phyloP scores from a whole-genome alignment of 1,284 basidiomycete species.

The Megacollybia platyphylla region DNA sequence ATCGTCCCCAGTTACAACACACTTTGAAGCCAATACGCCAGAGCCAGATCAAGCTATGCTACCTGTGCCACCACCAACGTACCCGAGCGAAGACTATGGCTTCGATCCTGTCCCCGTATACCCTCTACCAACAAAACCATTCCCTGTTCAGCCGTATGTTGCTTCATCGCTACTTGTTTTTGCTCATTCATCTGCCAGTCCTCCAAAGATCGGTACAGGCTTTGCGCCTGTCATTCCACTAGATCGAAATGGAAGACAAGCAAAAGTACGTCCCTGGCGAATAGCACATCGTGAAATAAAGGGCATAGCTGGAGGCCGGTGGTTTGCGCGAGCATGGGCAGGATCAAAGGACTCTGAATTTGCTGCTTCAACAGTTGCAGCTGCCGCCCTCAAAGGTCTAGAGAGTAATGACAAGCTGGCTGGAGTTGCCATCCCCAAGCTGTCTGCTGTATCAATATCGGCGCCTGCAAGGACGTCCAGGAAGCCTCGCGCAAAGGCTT shows the following conservation, averaged over 20 bases:
- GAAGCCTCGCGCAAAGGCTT: constrained; percentile 22
- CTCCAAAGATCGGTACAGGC: constrained; percentile 59
- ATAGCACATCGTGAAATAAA: constrained; percentile 60
- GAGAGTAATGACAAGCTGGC: constrained; percentile 16
- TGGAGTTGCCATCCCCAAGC: constrained; percentile 17
- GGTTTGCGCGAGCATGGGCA: constrained; percentile 65
- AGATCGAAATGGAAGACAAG: constrained; percentile 37
- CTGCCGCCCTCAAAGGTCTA: constrained; percentile 14
- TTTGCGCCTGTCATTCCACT: constrained; percentile 53
- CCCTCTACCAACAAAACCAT: constrained; percentile 65
- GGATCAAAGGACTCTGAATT: constrained; percentile 68
- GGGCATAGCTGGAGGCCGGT: constrained; percentile 68
- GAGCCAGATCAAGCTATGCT: constrained; percentile 19
- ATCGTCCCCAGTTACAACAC: constrained; percentile 30
- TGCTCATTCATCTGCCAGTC: constrained; percentile 9
- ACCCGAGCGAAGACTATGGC: constrained; percentile 27
- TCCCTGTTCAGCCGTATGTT: constrained; percentile 49
- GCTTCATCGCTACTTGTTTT: too few species aligned
- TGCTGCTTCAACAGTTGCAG: constrained; percentile 17
- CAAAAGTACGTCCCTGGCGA: constrained; percentile 55
- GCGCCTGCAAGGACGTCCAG: constrained; percentile 20
- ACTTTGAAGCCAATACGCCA: constrained; percentile 26
- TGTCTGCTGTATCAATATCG: constrained; percentile 24
- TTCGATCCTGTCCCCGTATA: constrained; percentile 56
- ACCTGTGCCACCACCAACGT: constrained; percentile 11